Conservation (phyloP, 164 flowering plant species). For the Stephania yunnanensis region DNA sequence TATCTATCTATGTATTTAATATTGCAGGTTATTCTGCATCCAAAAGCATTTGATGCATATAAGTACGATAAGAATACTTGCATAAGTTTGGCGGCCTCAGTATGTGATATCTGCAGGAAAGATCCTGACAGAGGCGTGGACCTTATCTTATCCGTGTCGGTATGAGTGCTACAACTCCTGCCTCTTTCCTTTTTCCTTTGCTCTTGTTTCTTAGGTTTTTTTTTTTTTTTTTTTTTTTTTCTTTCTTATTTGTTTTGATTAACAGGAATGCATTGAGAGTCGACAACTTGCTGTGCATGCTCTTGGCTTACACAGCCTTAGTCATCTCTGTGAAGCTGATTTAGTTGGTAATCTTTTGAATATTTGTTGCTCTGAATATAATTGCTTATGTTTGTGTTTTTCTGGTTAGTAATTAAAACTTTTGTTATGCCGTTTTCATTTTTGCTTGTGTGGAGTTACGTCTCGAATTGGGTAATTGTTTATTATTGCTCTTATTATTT, state of each 20-base stretch:
- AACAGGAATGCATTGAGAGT: slow-evolving; percentile 85
- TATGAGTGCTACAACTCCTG: slow-evolving; percentile 23
- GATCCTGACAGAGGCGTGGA: slow-evolving; percentile 97
- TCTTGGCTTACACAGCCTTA: slow-evolving; percentile 84
- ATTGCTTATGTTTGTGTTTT: not conserved
- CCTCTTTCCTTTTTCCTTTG: slow-evolving; percentile 10
- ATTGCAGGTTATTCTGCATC: slow-evolving; percentile 56
- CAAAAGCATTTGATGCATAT: slow-evolving; percentile 45
- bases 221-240: not conserved
- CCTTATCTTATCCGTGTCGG: slow-evolving; percentile 88
- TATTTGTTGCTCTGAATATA: not conserved
- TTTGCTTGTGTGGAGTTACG: not conserved
- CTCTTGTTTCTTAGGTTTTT: not conserved
- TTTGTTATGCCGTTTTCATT: not conserved
- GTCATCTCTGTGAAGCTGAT: slow-evolving; percentile 97
- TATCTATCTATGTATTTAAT: not conserved
- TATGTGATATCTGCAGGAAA: slow-evolving; percentile 78
- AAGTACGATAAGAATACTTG: slow-evolving; percentile 39
- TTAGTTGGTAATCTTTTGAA: slow-evolving; percentile 59
- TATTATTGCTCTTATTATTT: no score
- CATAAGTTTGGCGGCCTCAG: slow-evolving; percentile 77
- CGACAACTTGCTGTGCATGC: slow-evolving; percentile 52
- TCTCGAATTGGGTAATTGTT: no score
- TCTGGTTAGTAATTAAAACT: not conserved
- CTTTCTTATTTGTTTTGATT: slow-evolving; percentile 7